Conservation (phyloP, 2,329 filamentous ascomycete species). For the Chaetomiaceae sp. region DNA sequence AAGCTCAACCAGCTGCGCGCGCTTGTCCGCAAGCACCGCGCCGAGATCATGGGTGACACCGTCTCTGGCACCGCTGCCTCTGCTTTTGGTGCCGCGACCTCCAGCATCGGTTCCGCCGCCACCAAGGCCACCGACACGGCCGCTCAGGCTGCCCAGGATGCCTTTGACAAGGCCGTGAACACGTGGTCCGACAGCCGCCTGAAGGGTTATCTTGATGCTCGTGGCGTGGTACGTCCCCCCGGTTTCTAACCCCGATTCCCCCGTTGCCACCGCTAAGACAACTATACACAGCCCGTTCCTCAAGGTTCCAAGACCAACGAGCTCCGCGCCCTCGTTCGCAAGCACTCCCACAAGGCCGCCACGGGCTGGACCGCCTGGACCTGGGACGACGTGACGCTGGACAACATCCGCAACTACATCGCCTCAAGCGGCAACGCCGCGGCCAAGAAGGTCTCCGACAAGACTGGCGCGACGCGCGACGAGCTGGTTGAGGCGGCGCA, state of each 20-base stretch:
- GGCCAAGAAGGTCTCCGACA: conserved; percentile 56
- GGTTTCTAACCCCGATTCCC: neutral
- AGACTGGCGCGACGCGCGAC: conserved; percentile 63
- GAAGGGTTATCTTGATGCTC: conserved; percentile 73
- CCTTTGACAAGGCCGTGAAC: conserved; percentile 58
- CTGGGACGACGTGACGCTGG: conserved; percentile 70
- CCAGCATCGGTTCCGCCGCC: conserved; percentile 69
- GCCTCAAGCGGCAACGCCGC: conserved; percentile 47
- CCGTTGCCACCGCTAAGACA: neutral
- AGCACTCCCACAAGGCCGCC: conserved; percentile 65
- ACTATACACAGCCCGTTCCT: conserved; percentile 52
- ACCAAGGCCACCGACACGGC: conserved; percentile 70
- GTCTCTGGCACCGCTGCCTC: conserved; percentile 52
- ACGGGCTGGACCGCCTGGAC: conserved; percentile 68
- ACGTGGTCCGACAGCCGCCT: conserved; percentile 72
- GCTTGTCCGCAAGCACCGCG: conserved; percentile 81
- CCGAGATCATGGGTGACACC: conserved; percentile 64
- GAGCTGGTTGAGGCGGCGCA: conserved; percentile 64
- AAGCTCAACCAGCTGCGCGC: conserved; percentile 85
- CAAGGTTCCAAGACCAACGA: conserved; percentile 67
- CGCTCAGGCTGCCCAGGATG: conserved; percentile 56
- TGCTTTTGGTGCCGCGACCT: conserved; percentile 66
- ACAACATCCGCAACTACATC: conserved; percentile 62
- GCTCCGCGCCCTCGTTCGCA: conserved; percentile 68
- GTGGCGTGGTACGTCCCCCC: conserved; percentile 47